These are phyloP conservation scores for Sarocladium strictum DNA, from an alignment of 2,329 filamentous ascomycete species.

Conservation along the genomic window DNA sequence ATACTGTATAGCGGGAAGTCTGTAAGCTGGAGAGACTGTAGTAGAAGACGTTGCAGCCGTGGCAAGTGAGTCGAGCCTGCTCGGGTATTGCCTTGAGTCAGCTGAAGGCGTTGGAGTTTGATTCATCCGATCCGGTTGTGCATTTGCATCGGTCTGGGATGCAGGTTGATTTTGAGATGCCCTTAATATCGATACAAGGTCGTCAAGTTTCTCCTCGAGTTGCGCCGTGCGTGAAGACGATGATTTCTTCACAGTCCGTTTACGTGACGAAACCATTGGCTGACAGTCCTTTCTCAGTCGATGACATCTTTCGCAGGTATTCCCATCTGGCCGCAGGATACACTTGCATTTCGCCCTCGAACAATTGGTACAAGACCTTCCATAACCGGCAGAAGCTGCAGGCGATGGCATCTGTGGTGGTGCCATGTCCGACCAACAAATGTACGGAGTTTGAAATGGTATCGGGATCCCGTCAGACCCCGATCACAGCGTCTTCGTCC, in stretches of 20 bases:
- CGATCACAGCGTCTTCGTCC: neutral
- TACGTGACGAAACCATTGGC: constrained; percentile 35
- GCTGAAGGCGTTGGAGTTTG: constrained; percentile 9
- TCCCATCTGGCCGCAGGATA: constrained; percentile 29
- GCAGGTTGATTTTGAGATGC: constrained; percentile 21
- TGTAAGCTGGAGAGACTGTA: constrained; percentile 14
- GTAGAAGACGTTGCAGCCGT: constrained; percentile 28
- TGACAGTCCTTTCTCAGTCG: constrained; percentile 42
- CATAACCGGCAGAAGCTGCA: constrained; percentile 33
- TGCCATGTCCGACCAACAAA: neutral
- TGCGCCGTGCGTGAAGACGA: constrained; percentile 34
- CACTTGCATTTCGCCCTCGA: constrained; percentile 44
- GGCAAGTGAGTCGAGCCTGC: constrained; percentile 29
- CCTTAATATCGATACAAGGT: constrained; percentile 39
- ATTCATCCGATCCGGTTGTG: neutral
- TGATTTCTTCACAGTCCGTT: constrained; percentile 28
- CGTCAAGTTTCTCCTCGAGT: constrained; percentile 44
- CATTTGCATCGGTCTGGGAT: constrained; percentile 5
- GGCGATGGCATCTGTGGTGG: constrained; percentile 11
- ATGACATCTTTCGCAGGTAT: constrained; percentile 34
- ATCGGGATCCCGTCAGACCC: neutral
- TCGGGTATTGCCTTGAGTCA: constrained; percentile 16
- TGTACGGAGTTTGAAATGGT: neutral
- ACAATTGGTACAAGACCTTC: constrained; percentile 40
- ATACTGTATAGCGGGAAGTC: neutral